phyloP scores from a whole-genome alignment of 2,329 filamentous ascomycete genomes.

The Microsporum ferrugineum region DNA sequence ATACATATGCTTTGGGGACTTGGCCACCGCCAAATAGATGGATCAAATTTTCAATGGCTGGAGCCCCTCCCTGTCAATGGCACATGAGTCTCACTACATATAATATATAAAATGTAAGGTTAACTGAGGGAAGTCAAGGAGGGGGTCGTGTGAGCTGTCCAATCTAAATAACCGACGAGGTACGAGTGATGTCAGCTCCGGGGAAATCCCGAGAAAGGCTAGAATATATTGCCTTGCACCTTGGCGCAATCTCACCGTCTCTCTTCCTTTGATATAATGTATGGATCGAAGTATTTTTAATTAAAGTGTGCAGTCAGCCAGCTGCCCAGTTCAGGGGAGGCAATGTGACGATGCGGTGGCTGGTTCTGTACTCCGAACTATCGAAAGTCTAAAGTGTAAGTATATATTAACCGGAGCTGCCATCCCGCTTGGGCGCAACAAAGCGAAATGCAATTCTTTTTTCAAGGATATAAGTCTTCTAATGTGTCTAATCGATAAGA shows the following conservation, averaged over 20 bases:
- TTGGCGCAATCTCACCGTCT: background rate
- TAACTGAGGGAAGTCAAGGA: background rate
- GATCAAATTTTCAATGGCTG: background rate
- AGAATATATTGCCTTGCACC: background rate
- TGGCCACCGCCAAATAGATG: background rate
- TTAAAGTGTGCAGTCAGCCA: background rate
- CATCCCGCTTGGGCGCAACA: background rate
- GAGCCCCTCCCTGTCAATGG: background rate
- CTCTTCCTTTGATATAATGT: background rate
- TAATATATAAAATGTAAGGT: background rate
- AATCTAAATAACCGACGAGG: background rate
- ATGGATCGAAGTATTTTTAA: background rate
- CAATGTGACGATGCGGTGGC: background rate
- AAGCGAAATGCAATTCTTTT: background rate
- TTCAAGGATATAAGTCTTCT: slow-evolving; percentile 8
- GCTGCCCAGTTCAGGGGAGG: background rate
- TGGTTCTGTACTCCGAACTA: background rate
- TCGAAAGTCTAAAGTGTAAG: background rate
- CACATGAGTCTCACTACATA: background rate
- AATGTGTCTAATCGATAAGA: background rate
- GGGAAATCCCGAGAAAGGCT: background rate
- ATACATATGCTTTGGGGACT: background rate
- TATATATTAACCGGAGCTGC: background rate
- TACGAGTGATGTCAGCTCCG: background rate
- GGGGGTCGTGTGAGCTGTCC: background rate